These are phyloP conservation scores for Didymella keratinophila DNA, from an alignment of 2,329 filamentous ascomycete genomes.

Conservation along the genomic window DNA sequence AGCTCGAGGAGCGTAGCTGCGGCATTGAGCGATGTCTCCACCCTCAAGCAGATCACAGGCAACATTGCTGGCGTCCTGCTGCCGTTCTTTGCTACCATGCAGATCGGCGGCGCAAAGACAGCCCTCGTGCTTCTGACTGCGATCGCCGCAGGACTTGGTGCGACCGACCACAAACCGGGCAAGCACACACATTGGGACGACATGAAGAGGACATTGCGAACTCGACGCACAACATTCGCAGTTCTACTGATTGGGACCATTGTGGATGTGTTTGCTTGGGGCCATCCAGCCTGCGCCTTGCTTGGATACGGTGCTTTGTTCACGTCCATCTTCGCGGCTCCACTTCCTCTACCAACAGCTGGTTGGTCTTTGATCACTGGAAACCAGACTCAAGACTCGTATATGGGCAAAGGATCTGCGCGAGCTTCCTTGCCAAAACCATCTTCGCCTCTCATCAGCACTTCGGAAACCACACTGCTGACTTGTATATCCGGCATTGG, in stretches of 20 bases:
- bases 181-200: slow-evolving; percentile 45
- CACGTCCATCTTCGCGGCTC: slow-evolving; percentile 57
- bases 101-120: slow-evolving; percentile 63
- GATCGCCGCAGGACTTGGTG: slow-evolving; percentile 55
- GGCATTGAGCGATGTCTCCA: slow-evolving; percentile 15
- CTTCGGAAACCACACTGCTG: slow-evolving; percentile 51
- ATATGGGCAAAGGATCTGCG: slow-evolving; percentile 29
- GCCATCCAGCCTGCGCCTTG: slow-evolving; percentile 38
- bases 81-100: slow-evolving; percentile 64
- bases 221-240: slow-evolving; percentile 48
- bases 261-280: slow-evolving; percentile 43
- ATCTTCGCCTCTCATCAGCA: slow-evolving; percentile 48
- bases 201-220: slow-evolving; percentile 46
- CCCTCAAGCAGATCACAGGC: slow-evolving; percentile 36
- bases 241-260: slow-evolving; percentile 47
- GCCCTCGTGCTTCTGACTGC: slow-evolving; percentile 60
- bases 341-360: slow-evolving; percentile 56
- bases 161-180: slow-evolving; percentile 41
- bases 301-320: slow-evolving; percentile 59
- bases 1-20: slow-evolving; percentile 20
- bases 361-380: slow-evolving; percentile 44
- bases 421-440: slow-evolving; percentile 45
- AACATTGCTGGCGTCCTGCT: slow-evolving; percentile 56
- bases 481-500: slow-evolving; percentile 53
- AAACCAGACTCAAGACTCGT: slow-evolving; percentile 31